Evolutionary conservation across 73 alveolate genomes (phyloP).

Genomic region (Stentor coeruleus): DNA sequence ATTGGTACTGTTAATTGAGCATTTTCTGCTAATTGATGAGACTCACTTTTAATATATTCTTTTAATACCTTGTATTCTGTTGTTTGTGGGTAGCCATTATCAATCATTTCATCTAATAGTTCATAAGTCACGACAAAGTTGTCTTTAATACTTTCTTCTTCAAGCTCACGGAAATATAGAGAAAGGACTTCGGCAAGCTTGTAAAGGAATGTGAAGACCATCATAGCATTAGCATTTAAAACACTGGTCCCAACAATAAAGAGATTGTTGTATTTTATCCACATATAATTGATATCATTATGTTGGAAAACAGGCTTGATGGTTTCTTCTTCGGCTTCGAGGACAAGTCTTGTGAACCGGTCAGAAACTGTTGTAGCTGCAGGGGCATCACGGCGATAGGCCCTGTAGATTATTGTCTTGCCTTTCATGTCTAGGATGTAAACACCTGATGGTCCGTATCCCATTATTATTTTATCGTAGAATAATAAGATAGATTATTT

Average conservation of each 20-base stretch:
- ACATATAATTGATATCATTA: slow-evolving; percentile 89
- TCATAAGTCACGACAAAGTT: slow-evolving; percentile 98
- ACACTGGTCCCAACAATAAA: slow-evolving; percentile 82
- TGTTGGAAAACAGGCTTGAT: slow-evolving; percentile 85
- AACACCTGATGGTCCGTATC: slow-evolving; percentile 70
- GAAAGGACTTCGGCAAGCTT: slow-evolving; percentile 84
- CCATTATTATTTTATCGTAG: slow-evolving; percentile 32
- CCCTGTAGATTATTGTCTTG: slow-evolving; percentile 70
- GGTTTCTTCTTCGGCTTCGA: slow-evolving; percentile 82
- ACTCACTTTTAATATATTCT: slow-evolving; percentile 95
- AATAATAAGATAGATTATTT: slow-evolving; percentile 26
- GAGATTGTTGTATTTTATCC: slow-evolving; percentile 89
- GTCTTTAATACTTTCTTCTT: slow-evolving; percentile 97
- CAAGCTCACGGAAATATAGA: slow-evolving; percentile 94
- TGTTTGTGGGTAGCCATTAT: slow-evolving; percentile 98
- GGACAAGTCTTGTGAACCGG: slow-evolving; percentile 65
- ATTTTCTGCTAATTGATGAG: slow-evolving; percentile 51
- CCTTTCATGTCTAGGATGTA: slow-evolving; percentile 84
- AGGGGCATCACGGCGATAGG: slow-evolving; percentile 78
- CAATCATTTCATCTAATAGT: slow-evolving; percentile 98
- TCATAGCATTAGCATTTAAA: slow-evolving; percentile 90
- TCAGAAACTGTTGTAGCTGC: slow-evolving; percentile 54
- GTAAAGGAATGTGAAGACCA: slow-evolving; percentile 92
- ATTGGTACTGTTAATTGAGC: slow-evolving; percentile 69
- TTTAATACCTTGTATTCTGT: slow-evolving; percentile 86